Percentiles rank a stretch among this genome's conserved stretches.
Conservation (phyloP, 192 early-diverging fungal genomes). For the Umbelopsis isabellina region DNA sequence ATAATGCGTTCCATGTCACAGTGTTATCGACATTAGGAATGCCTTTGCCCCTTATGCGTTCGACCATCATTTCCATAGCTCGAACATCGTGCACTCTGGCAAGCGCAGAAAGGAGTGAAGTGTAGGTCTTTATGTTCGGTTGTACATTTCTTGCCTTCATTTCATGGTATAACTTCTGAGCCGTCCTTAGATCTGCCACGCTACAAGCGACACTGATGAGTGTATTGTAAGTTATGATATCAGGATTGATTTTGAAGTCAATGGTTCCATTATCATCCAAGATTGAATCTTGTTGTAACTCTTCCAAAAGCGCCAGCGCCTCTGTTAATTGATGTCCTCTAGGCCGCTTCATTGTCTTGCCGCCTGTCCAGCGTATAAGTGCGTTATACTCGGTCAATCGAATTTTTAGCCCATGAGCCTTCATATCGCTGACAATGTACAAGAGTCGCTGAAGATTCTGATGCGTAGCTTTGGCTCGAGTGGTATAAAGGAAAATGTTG, state of each 20-base stretch:
- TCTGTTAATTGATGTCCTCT: constrained; percentile 33
- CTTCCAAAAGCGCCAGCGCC: constrained; percentile 33
- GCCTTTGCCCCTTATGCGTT: constrained; percentile 8
- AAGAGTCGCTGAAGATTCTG: constrained; percentile 36
- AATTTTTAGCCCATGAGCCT: constrained; percentile 22
- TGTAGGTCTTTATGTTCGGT: constrained; percentile 35
- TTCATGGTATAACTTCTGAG: constrained; percentile 40
- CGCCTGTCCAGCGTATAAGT: constrained; percentile 39
- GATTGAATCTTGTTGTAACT: constrained; percentile 26
- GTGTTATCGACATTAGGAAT: constrained; percentile 20
- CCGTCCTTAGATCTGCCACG: constrained; percentile 32
- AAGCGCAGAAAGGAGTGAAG: constrained; percentile 32
- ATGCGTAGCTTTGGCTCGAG: constrained; percentile 22
- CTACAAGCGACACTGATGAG: constrained; percentile 35
- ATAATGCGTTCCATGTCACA: constrained; percentile 36
- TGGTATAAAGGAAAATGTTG: constrained; percentile 27
- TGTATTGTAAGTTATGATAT: constrained; percentile 37
- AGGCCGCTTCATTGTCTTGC: constrained; percentile 27
- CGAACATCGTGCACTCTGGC: constrained; percentile 28
- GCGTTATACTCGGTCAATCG: constrained; percentile 35
- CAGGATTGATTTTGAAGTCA: constrained; percentile 20
- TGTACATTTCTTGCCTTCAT: constrained; percentile 32
- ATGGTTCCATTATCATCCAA: neutral
- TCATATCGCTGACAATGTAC: constrained; percentile 37
- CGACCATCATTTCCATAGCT: constrained; percentile 34